Base-by-base conservation (phyloP, 306 rosid species). In the Gillenia trifoliata region DNA sequence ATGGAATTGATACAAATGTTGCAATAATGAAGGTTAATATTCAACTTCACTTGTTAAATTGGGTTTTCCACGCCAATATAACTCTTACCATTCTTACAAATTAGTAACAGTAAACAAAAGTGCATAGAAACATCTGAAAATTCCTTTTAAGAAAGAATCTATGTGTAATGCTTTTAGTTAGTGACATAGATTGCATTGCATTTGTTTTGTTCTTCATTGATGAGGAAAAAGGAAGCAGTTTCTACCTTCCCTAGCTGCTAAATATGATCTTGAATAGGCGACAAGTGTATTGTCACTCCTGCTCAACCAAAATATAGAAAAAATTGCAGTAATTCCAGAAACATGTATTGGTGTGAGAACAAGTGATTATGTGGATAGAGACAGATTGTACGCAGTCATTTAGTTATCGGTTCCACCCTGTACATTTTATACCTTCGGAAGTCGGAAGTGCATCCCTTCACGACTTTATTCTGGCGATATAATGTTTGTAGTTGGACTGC, bases 1-100 rank as follows among this genome's bases (percentile, higher is more conserved):
- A 92, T 77, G 97, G 99, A 63, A 90, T 94, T 71, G 99, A 92
- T 79, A 92, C 96, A 72, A 94, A 94, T 86, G 73, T 90, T 76
- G 97, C 97, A 76, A 88, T 92, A 54, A 94, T 94, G 99, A 90
- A 94, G 99, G 99, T 94, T 29, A 75, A 52, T 57, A 72, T 33
- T 78, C 64, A 82, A 66, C 59, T 63, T 66, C 70, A 60, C 76
- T 15, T 76, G 75, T n/a, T 74, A 5, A 64, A 36, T 62, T 70
- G 31, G 26, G 22, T 28, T 36, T 80, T 70, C 34, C 12, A 2
- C n/a, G 54, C 72, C 72, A 74, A 79, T 31, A 16, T 31, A 75
- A 73, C 57, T 63, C 30, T 50, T 36, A 73, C 74, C 38, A 59
- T 78, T 72, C 77, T 72, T 56, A 25, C 30, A 55, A 55, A 33